phyloP scores from a whole-genome alignment of 371 early-diverging fungal species.

The Nematocida displodere region DNA sequence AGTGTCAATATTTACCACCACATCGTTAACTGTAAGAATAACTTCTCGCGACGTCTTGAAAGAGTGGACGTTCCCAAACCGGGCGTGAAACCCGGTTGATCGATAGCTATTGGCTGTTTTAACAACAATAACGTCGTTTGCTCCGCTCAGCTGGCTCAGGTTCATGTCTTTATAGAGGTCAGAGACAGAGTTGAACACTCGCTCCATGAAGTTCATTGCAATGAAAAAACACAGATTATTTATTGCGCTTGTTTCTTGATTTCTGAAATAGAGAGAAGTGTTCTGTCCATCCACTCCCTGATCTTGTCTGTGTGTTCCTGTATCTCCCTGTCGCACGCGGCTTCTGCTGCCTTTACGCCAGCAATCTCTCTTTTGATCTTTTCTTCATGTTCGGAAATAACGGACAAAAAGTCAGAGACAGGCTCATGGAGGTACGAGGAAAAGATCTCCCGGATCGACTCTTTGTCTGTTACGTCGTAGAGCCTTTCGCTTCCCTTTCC shows the following conservation, averaged over 20 bases:
- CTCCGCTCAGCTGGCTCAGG: conserved; percentile 89
- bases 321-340: background rate
- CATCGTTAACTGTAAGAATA: conserved; percentile 78
- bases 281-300: background rate
- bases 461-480: conserved; percentile 25
- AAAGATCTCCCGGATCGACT: background rate
- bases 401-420: background rate
- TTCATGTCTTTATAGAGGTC: conserved; percentile 90
- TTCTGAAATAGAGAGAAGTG: background rate
- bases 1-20: conserved; percentile 71
- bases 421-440: conserved; percentile 9
- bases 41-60: conserved; percentile 74
- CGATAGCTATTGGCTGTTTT: conserved; percentile 73
- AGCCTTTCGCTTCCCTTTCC: background rate
- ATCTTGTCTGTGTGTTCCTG: background rate
- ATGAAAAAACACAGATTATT: conserved; percentile 23
- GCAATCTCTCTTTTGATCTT: background rate
- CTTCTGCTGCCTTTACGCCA: background rate
- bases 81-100: conserved; percentile 93
- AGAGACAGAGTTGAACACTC: conserved; percentile 71
- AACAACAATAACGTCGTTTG: conserved; percentile 91
- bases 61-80: conserved; percentile 87
- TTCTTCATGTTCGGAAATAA: background rate
- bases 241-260: conserved; percentile 49
- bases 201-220: conserved; percentile 61